Evolutionary conservation across 495 filamentous ascomycete species (phyloP).

Genomic region (Mytilinidion resinicola): DNA sequence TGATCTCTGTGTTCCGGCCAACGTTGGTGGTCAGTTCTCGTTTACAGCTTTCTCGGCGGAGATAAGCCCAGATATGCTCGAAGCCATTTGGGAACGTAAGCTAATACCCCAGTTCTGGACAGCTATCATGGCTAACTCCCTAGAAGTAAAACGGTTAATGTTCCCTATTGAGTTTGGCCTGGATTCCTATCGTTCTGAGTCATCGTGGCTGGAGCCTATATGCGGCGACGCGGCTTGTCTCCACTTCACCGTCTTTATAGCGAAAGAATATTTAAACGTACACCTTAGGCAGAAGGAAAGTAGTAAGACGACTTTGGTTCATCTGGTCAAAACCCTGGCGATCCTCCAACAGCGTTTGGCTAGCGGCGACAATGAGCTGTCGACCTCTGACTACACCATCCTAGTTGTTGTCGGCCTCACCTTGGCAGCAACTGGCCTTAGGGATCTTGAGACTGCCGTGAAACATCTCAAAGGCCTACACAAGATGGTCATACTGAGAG

Average conservation of each 20-base stretch:
- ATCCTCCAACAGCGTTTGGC: not conserved
- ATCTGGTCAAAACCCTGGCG: not conserved
- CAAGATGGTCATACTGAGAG: not conserved
- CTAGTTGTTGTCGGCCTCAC: not conserved
- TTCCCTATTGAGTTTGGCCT: not conserved
- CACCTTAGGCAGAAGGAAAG: not conserved
- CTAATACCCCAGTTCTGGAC: not conserved
- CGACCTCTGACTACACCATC: not conserved
- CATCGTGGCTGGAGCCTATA: not conserved
- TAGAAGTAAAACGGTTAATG: not conserved
- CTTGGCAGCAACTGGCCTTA: not conserved
- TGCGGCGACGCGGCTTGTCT: not conserved
- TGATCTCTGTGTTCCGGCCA: not conserved
- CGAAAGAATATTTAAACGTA: not conserved
- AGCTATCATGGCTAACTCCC: not conserved
- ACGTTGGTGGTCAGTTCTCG: not conserved
- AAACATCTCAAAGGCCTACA: not conserved
- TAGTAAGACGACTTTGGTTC: not conserved
- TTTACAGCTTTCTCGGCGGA: not conserved
- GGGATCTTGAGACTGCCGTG: not conserved
- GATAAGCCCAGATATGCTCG: not conserved
- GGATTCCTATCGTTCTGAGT: not conserved
- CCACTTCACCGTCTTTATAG: not conserved
- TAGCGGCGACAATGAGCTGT: not conserved
- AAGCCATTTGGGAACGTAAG: not conserved